phyloP scores from a whole-genome alignment of 73 alveolate genomes.

The Effrenium voratum region DNA sequence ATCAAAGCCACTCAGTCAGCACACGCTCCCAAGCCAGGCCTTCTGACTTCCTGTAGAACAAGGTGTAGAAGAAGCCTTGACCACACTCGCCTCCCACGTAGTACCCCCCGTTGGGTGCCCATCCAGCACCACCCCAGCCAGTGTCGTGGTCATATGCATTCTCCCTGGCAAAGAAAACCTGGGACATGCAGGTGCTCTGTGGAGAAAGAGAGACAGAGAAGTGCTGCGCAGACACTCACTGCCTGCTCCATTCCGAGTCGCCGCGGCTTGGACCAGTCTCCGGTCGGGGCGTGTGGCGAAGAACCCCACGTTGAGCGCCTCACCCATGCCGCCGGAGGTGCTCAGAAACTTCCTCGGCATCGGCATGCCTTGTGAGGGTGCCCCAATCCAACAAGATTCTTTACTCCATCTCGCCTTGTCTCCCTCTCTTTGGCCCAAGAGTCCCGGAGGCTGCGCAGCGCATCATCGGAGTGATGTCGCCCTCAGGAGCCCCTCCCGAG shows the following conservation, averaged over 20 bases:
- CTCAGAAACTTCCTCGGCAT: constrained; percentile 50
- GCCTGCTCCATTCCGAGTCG: not conserved
- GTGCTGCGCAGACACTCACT: not conserved
- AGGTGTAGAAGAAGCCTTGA: constrained; percentile 89
- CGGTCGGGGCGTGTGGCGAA: constrained; percentile 59
- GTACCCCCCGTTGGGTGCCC: constrained; percentile 87
- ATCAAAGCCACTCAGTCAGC: not conserved
- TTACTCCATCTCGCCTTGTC: not conserved
- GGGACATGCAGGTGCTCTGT: not conserved
- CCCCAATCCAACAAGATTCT: not conserved
- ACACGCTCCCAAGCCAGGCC: not conserved
- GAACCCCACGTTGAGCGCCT: constrained; percentile 77
- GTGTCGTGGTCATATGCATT: constrained; percentile 64
- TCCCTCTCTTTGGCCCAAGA: not conserved
- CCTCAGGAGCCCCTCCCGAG: not conserved
- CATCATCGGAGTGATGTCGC: constrained; percentile 92
- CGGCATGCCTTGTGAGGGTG: not conserved
- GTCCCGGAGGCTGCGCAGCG: constrained; percentile 87
- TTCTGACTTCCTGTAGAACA: constrained; percentile 39
- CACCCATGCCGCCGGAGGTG: constrained; percentile 91
- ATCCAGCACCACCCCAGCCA: constrained; percentile 92
- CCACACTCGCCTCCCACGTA: constrained; percentile 90
- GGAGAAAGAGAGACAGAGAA: not conserved
- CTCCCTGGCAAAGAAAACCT: constrained; percentile 67
- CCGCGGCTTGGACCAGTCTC: constrained; percentile 77